These are phyloP conservation scores for Colletotrichum spinosum DNA, from an alignment of 2,329 filamentous ascomycete species.

Conservation along the genomic window DNA sequence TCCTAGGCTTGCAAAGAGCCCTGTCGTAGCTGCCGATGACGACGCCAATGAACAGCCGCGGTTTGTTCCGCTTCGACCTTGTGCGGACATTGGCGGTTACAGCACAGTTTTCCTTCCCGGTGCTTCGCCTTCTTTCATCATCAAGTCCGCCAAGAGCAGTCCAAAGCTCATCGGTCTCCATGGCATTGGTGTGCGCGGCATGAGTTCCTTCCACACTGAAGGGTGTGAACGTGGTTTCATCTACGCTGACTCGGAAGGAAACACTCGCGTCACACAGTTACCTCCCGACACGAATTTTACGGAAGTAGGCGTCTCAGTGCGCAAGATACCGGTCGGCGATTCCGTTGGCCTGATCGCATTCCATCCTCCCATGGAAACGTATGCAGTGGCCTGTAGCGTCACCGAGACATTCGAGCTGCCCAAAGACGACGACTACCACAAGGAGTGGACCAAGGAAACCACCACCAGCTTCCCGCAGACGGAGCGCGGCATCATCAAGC, in stretches of 20 bases:
- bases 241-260: conserved; percentile 79
- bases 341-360: conserved; percentile 82
- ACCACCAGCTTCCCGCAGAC: conserved; percentile 72
- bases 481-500: conserved; percentile 78
- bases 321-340: conserved; percentile 75
- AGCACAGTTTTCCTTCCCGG: conserved; percentile 87
- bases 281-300: conserved; percentile 72
- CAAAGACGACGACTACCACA: conserved; percentile 86
- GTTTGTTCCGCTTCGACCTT: conserved; percentile 66
- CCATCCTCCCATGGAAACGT: conserved; percentile 79
- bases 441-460: conserved; percentile 83
- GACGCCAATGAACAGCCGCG: conserved; percentile 59
- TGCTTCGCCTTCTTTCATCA: conserved; percentile 80
- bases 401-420: conserved; percentile 82
- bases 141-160: conserved; percentile 82
- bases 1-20: conserved; percentile 70
- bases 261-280: conserved; percentile 79
- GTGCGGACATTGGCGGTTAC: conserved; percentile 79
- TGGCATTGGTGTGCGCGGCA: conserved; percentile 74
- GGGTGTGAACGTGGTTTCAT: conserved; percentile 86
- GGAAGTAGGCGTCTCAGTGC: conserved; percentile 81
- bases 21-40: conserved; percentile 62
- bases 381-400: conserved; percentile 79
- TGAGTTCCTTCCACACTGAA: conserved; percentile 82
- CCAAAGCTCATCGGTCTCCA: conserved; percentile 82